A percentile compares a stretch with the other conserved stretches of the same genome.
Evolutionary conservation across 2,329 filamentous ascomycete genomes (phyloP).

Genomic region (Ophiostoma piceae): DNA sequence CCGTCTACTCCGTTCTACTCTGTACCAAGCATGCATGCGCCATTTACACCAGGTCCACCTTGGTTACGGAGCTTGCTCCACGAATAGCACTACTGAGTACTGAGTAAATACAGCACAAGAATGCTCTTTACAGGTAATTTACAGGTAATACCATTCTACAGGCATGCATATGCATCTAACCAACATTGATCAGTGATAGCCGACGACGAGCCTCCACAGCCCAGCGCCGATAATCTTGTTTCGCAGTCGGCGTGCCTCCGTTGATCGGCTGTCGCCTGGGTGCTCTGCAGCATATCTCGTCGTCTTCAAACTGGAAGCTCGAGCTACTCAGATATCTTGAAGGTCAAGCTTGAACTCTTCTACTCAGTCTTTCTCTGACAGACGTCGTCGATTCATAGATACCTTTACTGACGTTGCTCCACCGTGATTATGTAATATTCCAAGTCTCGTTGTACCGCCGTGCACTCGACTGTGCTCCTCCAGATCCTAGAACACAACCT

Average conservation of each 20-base stretch:
- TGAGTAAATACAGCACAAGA: background rate
- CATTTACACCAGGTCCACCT: slow-evolving; percentile 6
- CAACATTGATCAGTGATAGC: background rate
- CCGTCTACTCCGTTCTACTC: background rate
- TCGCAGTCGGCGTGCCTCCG: background rate
- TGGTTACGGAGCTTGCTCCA: slow-evolving; percentile 2
- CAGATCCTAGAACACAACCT: too few relatives aligned
- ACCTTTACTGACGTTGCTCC: background rate
- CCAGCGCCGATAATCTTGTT: slow-evolving; percentile 5
- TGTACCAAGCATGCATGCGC: slow-evolving; percentile 9
- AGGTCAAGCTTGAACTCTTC: too few relatives aligned
- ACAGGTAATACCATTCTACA: background rate
- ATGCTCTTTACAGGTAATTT: background rate
- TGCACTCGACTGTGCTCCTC: too few relatives aligned
- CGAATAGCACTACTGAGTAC: background rate
- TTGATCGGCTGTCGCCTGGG: background rate
- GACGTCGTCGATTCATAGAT: too few relatives aligned
- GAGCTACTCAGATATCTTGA: background rate
- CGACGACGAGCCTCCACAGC: slow-evolving; percentile 1
- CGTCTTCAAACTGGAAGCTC: background rate
- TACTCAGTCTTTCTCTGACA: too few relatives aligned
- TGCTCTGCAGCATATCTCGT: background rate
- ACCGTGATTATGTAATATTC: background rate
- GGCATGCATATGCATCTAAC: background rate
- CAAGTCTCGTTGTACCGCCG: background rate